Evolutionary conservation across 139 green algal species (phyloP).

Genomic region (Asterochloris erici): DNA sequence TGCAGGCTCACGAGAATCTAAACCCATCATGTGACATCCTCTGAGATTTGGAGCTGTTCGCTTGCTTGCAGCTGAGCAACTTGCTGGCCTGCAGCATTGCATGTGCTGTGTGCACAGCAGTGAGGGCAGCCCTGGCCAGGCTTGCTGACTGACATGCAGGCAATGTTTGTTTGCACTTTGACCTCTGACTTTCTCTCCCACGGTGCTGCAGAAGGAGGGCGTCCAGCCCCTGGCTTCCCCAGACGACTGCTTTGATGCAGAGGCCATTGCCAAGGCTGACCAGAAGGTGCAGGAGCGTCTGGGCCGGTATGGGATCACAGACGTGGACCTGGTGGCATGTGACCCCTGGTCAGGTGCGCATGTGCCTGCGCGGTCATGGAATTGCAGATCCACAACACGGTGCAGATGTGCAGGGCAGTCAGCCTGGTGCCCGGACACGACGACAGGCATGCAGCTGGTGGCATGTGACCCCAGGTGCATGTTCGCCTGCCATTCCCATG

Average conservation of each 20-base stretch:
- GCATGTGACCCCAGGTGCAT: background rate
- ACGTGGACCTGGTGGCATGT: constrained; percentile 53
- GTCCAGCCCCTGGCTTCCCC: constrained; percentile 61
- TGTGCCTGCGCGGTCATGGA: background rate
- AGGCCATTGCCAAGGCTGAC: constrained; percentile 57
- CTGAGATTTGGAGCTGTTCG: background rate
- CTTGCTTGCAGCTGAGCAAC: background rate
- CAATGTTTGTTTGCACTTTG: background rate
- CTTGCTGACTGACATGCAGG: background rate
- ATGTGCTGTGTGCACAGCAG: background rate
- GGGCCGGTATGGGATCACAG: constrained; percentile 48
- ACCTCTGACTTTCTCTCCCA: background rate
- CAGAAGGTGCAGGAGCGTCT: constrained; percentile 40
- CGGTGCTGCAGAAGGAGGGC: constrained; percentile 41
- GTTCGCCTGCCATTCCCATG: no score
- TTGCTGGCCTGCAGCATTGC: background rate
- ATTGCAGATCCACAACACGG: background rate
- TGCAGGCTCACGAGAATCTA: no score
- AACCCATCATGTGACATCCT: background rate
- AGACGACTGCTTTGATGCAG: constrained; percentile 64
- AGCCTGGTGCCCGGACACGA: no score
- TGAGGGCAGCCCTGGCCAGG: background rate
- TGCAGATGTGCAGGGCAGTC: background rate
- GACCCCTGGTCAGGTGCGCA: constrained; percentile 59
- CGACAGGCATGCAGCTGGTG: background rate